phyloP scores from a whole-genome alignment of 345 rosid genomes.

The Gossypium rotundifolium region DNA sequence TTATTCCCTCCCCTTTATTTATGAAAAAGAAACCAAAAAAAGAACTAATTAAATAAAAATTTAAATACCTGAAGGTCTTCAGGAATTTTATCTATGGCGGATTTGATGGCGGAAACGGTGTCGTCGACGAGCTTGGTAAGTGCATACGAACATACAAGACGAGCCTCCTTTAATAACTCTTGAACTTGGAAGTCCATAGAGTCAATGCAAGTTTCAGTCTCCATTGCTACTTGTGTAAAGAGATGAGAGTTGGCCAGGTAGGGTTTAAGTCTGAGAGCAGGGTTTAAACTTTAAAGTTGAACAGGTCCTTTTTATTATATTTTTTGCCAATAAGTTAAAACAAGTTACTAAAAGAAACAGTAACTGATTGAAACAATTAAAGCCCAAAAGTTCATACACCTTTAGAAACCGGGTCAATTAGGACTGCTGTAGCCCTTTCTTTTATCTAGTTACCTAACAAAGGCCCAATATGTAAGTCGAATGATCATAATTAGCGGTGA shows the following conservation, averaged over 20 bases:
- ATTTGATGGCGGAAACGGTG: conserved; percentile 40
- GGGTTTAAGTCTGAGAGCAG: background rate
- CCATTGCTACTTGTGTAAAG: conserved; percentile 16
- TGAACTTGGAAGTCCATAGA: conserved; percentile 37
- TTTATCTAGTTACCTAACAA: background rate
- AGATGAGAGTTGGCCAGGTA: background rate
- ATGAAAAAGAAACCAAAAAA: background rate
- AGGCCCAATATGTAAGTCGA: background rate
- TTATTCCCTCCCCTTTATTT: background rate
- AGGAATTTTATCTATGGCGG: conserved; percentile 39
- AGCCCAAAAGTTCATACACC: background rate
- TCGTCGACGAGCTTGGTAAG: conserved; percentile 46
- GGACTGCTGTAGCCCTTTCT: too few relatives aligned
- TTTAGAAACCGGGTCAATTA: too few relatives aligned
- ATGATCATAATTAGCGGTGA: too few relatives aligned
- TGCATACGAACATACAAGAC: conserved; percentile 32
- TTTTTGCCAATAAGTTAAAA: background rate
- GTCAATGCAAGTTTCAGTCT: conserved; percentile 15
- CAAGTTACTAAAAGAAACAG: background rate
- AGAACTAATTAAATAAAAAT: background rate
- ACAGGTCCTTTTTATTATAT: too few relatives aligned
- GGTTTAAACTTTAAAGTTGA: too few relatives aligned
- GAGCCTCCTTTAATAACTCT: conserved; percentile 55
- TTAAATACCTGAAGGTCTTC: conserved; percentile 36
- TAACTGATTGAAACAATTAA: background rate